Base-by-base conservation (phyloP, 805 yeast species). In the Debaryomyces prosopidis region DNA sequence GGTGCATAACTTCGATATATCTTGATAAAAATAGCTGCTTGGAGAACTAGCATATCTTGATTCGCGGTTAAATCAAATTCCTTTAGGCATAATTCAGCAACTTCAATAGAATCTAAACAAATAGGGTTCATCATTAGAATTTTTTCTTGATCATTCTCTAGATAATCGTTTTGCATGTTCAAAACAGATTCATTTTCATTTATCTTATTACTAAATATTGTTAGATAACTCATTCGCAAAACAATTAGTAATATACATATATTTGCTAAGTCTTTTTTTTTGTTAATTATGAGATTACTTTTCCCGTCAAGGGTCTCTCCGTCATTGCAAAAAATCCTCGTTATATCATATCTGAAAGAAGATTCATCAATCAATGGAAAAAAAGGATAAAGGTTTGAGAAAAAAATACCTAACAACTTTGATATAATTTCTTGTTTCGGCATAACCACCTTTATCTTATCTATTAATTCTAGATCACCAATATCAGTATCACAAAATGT, bases 21-120 rank as follows among this genome's bases (percentile, higher is more conserved):
- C 48, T 81, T 81, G 58, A 82, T 71, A 58, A 68, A 80, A 14
- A 81, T 61, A 1, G 81, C 83, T 54, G 81, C 80, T 55, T 84
- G 89, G 27, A 85, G 75, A 12, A 81, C 71, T n/a, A 12, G 18
- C 26, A 45, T 5, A 36, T 52, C 15, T 51, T 48, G 15, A 43
- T 39, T 12, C 26, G 26, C 9, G 42, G 15, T 35, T 42, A 76
- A 55, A 50, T 68, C 51, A 27, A 79, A 80, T 47, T 77, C 78
- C 43, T 75, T 71, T 34, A 80, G 51, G 49, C 84, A 79, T 47
- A 15, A 15, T 15, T 43, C 34, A 3, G 42, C 39, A 9, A 43
- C 11, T 16, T 12, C 31, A 26, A 75, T 28, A 14, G 14, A 5
- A 18, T 42, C 44, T 8, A 42, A 18, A 14, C 35, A 15, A 17